Base-by-base conservation (phyloP, 1,284 basidiomycete genomes). In the Malassezia sympodialis region DNA sequence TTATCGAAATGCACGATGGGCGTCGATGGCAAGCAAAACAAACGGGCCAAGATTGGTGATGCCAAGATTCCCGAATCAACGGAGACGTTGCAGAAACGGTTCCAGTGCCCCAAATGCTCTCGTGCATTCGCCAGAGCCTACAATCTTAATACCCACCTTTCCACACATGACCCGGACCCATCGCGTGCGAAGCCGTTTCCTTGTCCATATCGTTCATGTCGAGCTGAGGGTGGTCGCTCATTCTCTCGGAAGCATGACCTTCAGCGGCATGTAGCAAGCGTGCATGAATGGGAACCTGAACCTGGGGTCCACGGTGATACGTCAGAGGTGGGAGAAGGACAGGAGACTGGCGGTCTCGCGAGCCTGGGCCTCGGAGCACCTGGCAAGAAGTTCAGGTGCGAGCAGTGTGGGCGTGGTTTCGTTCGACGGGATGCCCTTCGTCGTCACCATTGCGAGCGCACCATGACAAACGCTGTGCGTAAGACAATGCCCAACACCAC, bases 171-270 rank as follows among this genome's bases (percentile, higher is more conserved):
- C 69, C 87, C 88, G 17, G 68, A 72, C 28, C 68, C 68, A 37
- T 84, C 87, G 74, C 80, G 88, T 51, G 78, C 84, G 44, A 90
- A 90, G 77, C 87, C 87, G 1, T 86, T 86, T 67, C 80, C 84
- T 30, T 90, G 88, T 72, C 84, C 84, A 39, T 85, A 89, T 73
- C 79, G 81, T 44, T 81, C 82, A 11, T 90, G 88, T 65, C 69
- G 65, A 26, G 59, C 64, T 3, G 67, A 69, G 41, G 69, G 69
- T 11, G 85, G 84, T 11, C 83, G 88, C 50, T 85, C 86, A 3
- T 90, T 90, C 76, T 87, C 85, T 64, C 83, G 88, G 67, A 90
- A 90, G 77, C 88, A 90, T 67, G 88, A 90, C 69, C 77, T 90
- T 4, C 85, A 85, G 32, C 83, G 88, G 45, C 88, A 90, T 72